Evolutionary conservation across 805 yeast genomes (phyloP), one percentile per base, ranked within the genome.

Genomic region (Metschnikowia similis): DNA sequence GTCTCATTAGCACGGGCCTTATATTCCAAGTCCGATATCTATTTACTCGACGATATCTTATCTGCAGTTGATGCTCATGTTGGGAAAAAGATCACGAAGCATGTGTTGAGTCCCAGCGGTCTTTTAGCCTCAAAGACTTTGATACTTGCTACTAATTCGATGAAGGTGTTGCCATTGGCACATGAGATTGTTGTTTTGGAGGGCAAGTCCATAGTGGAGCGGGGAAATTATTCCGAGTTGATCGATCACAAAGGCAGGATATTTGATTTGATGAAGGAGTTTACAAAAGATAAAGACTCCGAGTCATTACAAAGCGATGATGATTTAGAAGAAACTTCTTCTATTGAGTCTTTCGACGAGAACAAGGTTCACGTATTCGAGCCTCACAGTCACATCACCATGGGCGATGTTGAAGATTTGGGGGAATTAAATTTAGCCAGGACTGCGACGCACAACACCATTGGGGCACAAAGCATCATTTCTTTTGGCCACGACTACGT

Each of bases 41-140:
- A 79, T 51, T 61, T 84, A 36, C 56, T 84, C 48, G 90, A 84
- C 66, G 90, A 84, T 61, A 74, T 84, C 27, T 67, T 84, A 49
- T 78, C 85, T 55, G 89, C 89, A 2, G 90, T 84, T 16, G 90
- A 84, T 67, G 82, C 87, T 2, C 84, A 84, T 60, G 90, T 84
- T 45, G 82, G 85, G 41, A 76, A 71, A 52, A 76, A 74, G 47
- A 77, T 82, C 47, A 75, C 80, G 54, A 70, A 77, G 6, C 58
- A 73, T 35, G 85, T 83, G 13, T 57, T 68, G 45, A 50, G 66
- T 36, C 60, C 82, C 14, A 70, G 74, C 34, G 87, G 87, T 27
- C 55, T 83, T 11, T 65, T 83, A 45, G 67, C 69, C 8, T 63
- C 76, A 2, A 82, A 81, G 56, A 79, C 86, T 3, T 70, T 80